These are phyloP conservation scores for Fusarium equiseti DNA, from an alignment of 2,329 filamentous ascomycete species.

Conservation along the genomic window DNA sequence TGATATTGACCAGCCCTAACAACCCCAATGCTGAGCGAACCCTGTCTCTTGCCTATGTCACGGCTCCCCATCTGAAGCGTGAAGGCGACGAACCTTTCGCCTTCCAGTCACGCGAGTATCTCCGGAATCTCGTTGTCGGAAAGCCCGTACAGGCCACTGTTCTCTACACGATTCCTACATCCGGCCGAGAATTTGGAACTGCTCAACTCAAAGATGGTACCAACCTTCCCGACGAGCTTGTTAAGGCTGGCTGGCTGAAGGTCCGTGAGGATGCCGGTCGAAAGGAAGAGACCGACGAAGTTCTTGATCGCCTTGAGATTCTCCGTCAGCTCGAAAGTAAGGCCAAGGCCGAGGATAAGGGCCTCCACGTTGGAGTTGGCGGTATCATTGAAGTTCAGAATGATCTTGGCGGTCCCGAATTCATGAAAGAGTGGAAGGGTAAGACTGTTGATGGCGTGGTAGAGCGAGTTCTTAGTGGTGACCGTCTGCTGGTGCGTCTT, in stretches of 20 bases:
- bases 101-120: slow-evolving; percentile 93
- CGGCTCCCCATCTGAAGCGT: slow-evolving; percentile 85
- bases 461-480: slow-evolving; percentile 90
- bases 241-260: slow-evolving; percentile 92
- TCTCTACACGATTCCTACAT: slow-evolving; percentile 87
- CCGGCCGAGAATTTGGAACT: slow-evolving; percentile 88
- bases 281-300: slow-evolving; percentile 87
- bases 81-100: slow-evolving; percentile 93
- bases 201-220: slow-evolving; percentile 81
- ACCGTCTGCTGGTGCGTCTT: slow-evolving; percentile 87
- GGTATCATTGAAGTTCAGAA: slow-evolving; percentile 82
- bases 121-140: slow-evolving; percentile 85
- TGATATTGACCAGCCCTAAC: slow-evolving; percentile 84
- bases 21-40: slow-evolving; percentile 86
- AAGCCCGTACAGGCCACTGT: slow-evolving; percentile 88
- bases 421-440: slow-evolving; percentile 87
- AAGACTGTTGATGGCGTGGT: slow-evolving; percentile 87
- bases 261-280: slow-evolving; percentile 93
- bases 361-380: slow-evolving; percentile 78
- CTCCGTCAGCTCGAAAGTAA: slow-evolving; percentile 81
- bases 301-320: slow-evolving; percentile 77
- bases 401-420: slow-evolving; percentile 82
- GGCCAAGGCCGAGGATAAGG: slow-evolving; percentile 83
- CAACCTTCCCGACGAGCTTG: slow-evolving; percentile 81
- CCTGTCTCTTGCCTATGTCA: slow-evolving; percentile 92